These are phyloP conservation scores for Cicer cuneatum DNA, from an alignment of 306 rosid species.

Conservation along the genomic window DNA sequence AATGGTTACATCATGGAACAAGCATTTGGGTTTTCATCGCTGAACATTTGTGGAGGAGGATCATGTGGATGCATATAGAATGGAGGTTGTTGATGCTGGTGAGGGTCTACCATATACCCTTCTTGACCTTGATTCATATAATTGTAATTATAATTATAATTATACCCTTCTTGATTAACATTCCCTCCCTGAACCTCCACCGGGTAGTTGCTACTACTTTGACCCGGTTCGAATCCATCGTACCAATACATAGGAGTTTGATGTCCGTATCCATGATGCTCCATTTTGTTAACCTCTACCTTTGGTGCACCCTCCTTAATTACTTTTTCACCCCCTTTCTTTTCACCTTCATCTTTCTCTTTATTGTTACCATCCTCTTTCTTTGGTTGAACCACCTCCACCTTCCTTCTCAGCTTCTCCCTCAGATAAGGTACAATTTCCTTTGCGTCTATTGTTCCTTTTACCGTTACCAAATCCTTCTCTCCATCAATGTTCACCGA, in stretches of 20 bases:
- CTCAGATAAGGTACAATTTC: constrained; percentile 56
- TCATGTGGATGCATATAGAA: constrained; percentile 35
- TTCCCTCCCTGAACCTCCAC: constrained; percentile 36
- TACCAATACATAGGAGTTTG: constrained; percentile 51
- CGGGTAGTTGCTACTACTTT: constrained; percentile 44
- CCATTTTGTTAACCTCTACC: constrained; percentile 66
- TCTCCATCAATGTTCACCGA: constrained; percentile 56
- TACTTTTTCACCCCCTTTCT: constrained; percentile 36
- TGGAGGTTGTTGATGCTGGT: constrained; percentile 32
- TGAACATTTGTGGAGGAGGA: constrained; percentile 63
- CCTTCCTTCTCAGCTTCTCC: constrained; percentile 60
- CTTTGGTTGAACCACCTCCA: constrained; percentile 69
- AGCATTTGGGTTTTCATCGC: constrained; percentile 92
- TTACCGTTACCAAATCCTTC: constrained; percentile 74
- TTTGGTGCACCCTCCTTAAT: constrained; percentile 45
- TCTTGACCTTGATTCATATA: constrained; percentile 7
- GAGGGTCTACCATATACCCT: constrained; percentile 43
- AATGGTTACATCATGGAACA: constrained; percentile 79
- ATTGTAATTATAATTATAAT: background rate
- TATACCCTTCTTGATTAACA: constrained; percentile 16
- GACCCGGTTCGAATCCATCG: constrained; percentile 63
- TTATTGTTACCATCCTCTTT: constrained; percentile 57
- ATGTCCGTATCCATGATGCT: constrained; percentile 57
- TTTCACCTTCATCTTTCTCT: constrained; percentile 36
- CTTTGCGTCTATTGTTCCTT: constrained; percentile 67